Conservation (phyloP, 768 basidiomycete species). For the Tubosaeta sp. region DNA sequence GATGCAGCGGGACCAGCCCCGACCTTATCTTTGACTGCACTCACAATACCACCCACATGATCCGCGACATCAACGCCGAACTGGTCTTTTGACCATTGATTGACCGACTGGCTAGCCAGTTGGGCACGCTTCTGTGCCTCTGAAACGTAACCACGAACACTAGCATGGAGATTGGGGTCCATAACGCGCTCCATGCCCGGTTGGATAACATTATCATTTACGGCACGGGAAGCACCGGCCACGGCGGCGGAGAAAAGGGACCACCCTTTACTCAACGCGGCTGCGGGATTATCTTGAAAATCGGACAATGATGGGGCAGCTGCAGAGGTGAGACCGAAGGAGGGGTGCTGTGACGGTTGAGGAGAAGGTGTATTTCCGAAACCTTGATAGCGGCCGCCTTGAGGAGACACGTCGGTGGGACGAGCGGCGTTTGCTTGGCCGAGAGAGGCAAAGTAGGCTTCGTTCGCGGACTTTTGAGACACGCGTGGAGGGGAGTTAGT, state of each 20-base stretch:
- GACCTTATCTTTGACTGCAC: slow-evolving; percentile 55
- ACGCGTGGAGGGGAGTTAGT: slow-evolving; percentile 38
- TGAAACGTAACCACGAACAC: slow-evolving; percentile 65
- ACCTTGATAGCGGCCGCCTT: slow-evolving; percentile 90
- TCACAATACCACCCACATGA: slow-evolving; percentile 67
- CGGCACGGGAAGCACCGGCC: slow-evolving; percentile 68
- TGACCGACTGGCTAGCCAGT: slow-evolving; percentile 58
- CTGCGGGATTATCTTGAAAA: slow-evolving; percentile 80
- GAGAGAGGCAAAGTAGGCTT: slow-evolving; percentile 78
- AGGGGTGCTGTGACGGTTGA: slow-evolving; percentile 50
- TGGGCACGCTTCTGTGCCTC: slow-evolving; percentile 66
- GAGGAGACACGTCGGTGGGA: slow-evolving; percentile 77
- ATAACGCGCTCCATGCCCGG: slow-evolving; percentile 78
- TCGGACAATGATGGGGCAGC: slow-evolving; percentile 76
- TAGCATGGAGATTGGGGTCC: slow-evolving; percentile 77
- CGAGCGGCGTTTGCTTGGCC: slow-evolving; percentile 80
- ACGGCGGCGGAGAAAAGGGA: slow-evolving; percentile 89
- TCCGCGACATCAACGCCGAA: slow-evolving; percentile 85
- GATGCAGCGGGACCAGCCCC: slow-evolving; percentile 50
- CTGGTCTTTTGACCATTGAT: slow-evolving; percentile 72
- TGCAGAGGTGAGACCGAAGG: slow-evolving; percentile 70
- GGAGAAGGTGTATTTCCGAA: slow-evolving; percentile 86
- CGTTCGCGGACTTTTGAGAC: slow-evolving; percentile 78
- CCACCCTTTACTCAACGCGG: slow-evolving; percentile 92
- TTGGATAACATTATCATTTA: slow-evolving; percentile 86